phyloP scores from a whole-genome alignment of 2,329 filamentous ascomycete genomes.

The Basipetospora chlamydospora region DNA sequence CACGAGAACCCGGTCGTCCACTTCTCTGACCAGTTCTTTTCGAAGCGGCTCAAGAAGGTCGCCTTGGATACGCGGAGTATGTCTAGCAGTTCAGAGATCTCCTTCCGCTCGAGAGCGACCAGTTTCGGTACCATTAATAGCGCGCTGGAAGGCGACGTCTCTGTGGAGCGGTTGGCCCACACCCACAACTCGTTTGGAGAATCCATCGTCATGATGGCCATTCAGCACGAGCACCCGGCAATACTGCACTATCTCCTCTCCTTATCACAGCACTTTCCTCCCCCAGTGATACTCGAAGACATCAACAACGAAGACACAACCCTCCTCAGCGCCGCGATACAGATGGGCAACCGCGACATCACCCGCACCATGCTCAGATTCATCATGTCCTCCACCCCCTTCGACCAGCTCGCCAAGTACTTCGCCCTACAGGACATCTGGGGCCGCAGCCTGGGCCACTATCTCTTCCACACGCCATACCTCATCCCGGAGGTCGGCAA shows the following conservation, averaged over 20 bases:
- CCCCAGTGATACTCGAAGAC: slow-evolving; percentile 61
- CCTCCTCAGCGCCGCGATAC: slow-evolving; percentile 77
- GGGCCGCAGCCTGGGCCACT: slow-evolving; percentile 86
- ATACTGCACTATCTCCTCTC: slow-evolving; percentile 69
- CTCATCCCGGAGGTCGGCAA: slow-evolving; percentile 65
- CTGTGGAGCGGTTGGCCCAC: slow-evolving; percentile 61
- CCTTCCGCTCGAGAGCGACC: slow-evolving; percentile 63
- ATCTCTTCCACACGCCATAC: slow-evolving; percentile 79
- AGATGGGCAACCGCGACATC: slow-evolving; percentile 61
- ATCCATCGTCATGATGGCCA: slow-evolving; percentile 77
- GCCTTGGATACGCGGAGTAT: slow-evolving; percentile 82
- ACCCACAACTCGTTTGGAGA: slow-evolving; percentile 60
- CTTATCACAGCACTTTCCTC: slow-evolving; percentile 60
- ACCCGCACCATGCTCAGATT: slow-evolving; percentile 64
- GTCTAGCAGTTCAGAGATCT: slow-evolving; percentile 73
- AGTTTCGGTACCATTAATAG: slow-evolving; percentile 63
- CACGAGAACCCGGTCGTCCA: slow-evolving; percentile 9
- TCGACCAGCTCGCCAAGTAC: slow-evolving; percentile 49
- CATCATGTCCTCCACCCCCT: slow-evolving; percentile 41
- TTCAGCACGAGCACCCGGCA: slow-evolving; percentile 56
- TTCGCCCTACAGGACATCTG: slow-evolving; percentile 64
- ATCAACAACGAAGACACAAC: slow-evolving; percentile 83
- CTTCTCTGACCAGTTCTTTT: no score
- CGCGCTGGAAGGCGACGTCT: slow-evolving; percentile 71
- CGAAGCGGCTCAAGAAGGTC: slow-evolving; percentile 57